phyloP scores from a whole-genome alignment of 192 early-diverging fungal species.

The Backusella mclennaniae region DNA sequence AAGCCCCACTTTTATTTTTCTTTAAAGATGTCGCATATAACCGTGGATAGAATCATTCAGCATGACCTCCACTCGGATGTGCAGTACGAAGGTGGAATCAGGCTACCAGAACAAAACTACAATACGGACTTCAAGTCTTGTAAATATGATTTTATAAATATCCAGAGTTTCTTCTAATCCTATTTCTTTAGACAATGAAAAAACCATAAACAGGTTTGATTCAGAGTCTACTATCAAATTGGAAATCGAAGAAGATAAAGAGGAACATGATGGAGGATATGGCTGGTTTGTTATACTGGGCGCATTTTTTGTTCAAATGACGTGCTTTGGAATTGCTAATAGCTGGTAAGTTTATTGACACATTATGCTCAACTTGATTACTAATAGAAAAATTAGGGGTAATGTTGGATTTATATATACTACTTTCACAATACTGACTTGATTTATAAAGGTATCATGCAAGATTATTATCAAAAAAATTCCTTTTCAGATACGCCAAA shows the following conservation, averaged over 20 bases:
- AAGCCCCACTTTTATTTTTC: not conserved
- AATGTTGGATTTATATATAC: not conserved
- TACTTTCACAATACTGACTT: not conserved
- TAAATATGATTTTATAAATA: too few species aligned
- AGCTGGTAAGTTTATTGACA: not conserved
- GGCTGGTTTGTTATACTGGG: conserved; percentile 39
- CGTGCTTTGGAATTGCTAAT: not conserved
- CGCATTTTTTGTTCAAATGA: conserved; percentile 35
- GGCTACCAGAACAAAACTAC: not conserved
- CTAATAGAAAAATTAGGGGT: not conserved
- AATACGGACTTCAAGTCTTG: too few species aligned
- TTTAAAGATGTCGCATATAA: not conserved
- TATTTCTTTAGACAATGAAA: not conserved
- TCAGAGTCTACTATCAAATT: not conserved
- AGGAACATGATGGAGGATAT: conserved; percentile 34
- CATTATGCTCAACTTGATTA: not conserved
- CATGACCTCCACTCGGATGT: not conserved
- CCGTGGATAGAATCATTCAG: not conserved
- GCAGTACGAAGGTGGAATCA: not conserved
- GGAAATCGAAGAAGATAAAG: not conserved
- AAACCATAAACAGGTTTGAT: not conserved
- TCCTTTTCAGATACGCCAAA: conserved; percentile 17
- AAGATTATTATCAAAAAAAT: conserved; percentile 29
- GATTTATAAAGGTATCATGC: conserved; percentile 27
- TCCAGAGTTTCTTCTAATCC: not conserved